Evolutionary conservation across 441 rosid species (phyloP), one percentile per base, ranked within the genome.

Genomic region (Arabidopsis lyrata): DNA sequence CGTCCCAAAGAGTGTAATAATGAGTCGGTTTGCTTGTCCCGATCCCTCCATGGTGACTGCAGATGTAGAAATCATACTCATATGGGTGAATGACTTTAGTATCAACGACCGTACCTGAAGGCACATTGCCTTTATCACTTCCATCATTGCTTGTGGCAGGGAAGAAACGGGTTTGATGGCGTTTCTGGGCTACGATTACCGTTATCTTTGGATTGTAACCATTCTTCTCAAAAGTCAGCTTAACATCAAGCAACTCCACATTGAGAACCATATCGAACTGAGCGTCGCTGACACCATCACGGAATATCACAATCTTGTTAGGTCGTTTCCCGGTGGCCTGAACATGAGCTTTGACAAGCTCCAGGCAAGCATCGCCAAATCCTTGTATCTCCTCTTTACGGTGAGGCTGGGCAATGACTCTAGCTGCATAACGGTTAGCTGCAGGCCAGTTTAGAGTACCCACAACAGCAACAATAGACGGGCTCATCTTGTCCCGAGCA

Each of bases 181-280:
- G 89, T 74, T 93, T 90, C 67, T 88, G 93, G 0, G 95, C 98
- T 3, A 93, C 91, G 42, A 91, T 78, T 0, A 93, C 77, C 2
- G 96, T 84, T 50, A 91, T 70, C 65, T 83, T 87, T 6, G 95
- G 93, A 61, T 44, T 44, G 80, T 90, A 93, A 13, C 35, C 48
- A 18, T 59, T 66, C 42, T 60, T 63, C 13, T n/a, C 36, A 54
- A 86, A 90, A 11, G 81, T 80, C 13, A 47, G 68, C 85, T 83
- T 88, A 9, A 93, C 74, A 72, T 81, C 89, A 1, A 53, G 22
- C 12, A 93, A 66, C 67, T 93, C 98, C 67, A 83, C 87, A 9
- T 88, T 88, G 8, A 91, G 89, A 76, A 88, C 97, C 98, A 87
- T 93, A 70, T 90, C 95, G 27, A 93, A 91, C 78, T 91, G 98